phyloP scores from a whole-genome alignment of 225 moss, liverwort and hornwort genomes.

The Antitrichia curtipendula region DNA sequence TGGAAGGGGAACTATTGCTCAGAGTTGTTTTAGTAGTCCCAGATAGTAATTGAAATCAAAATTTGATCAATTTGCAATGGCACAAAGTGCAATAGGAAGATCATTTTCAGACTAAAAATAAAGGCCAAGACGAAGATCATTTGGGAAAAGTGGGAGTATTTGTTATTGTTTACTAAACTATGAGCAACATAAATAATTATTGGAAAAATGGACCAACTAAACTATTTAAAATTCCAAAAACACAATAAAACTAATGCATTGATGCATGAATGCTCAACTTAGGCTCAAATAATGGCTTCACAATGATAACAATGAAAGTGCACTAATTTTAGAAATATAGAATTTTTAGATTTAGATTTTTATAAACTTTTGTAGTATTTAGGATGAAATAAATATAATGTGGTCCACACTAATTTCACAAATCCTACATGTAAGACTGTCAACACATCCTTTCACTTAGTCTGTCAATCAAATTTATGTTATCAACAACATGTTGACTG shows the following conservation, averaged over 20 bases:
- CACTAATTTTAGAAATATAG: not conserved
- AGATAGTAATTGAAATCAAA: too few species aligned
- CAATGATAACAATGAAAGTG: not conserved
- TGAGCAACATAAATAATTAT: not conserved
- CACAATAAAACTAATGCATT: not conserved
- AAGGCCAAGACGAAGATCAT: too few species aligned
- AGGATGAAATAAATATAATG: not conserved
- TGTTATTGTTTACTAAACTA: not conserved
- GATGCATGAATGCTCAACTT: rapidly evolving
- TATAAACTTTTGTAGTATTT: not conserved
- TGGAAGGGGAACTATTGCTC: too few species aligned
- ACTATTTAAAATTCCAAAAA: too few species aligned
- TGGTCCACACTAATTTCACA: not conserved
- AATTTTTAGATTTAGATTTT: not conserved
- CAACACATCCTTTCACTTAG: not conserved
- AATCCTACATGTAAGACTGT: not conserved
- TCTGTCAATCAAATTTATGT: not conserved
- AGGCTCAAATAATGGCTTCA: not conserved
- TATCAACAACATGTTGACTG: not conserved
- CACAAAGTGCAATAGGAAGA: too few species aligned
- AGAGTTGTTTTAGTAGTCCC: too few species aligned
- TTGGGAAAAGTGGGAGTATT: too few species aligned
- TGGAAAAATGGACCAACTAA: rapidly evolving
- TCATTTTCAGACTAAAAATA: too few species aligned
- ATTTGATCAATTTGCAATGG: too few species aligned